These are phyloP conservation scores for Schizochytrium sp. DNA, from an alignment of 108 stramenopile species.

Conservation along the genomic window DNA sequence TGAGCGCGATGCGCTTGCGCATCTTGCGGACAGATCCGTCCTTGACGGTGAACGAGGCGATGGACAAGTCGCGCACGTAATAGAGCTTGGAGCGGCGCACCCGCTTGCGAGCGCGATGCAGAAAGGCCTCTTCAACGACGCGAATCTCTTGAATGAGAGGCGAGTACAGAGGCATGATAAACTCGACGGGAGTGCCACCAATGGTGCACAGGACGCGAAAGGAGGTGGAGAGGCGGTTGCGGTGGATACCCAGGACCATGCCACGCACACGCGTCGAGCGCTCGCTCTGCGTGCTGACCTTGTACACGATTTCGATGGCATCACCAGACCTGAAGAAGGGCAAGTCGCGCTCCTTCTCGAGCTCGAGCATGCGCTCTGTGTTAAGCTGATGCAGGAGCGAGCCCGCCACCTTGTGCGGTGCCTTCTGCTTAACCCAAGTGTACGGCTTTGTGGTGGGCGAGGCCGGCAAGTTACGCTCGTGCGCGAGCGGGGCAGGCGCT, in stretches of 20 bases:
- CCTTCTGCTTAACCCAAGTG: not conserved
- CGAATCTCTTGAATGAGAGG: not conserved
- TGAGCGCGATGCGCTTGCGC: not conserved
- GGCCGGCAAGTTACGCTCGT: not conserved
- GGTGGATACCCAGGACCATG: not conserved
- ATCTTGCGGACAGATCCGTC: not conserved
- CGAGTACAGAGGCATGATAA: conserved; percentile 3
- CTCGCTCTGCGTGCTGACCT: not conserved
- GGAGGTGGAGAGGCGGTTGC: not conserved
- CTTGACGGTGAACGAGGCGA: not conserved
- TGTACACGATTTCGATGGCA: not conserved
- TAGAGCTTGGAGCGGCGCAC: not conserved
- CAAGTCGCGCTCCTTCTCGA: not conserved
- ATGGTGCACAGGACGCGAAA: not conserved
- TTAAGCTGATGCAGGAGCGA: not conserved
- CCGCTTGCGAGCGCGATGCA: not conserved
- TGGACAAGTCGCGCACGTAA: not conserved
- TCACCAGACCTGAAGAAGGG: not conserved
- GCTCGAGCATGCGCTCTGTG: not conserved
- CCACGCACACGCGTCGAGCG: not conserved
- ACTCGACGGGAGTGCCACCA: not conserved
- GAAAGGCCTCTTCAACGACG: not conserved
- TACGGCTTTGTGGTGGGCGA: not conserved
- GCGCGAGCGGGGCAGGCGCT: not conserved
- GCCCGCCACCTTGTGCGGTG: not conserved